Evolutionary conservation across 306 rosid species (phyloP).

Genomic region (Cicer arietinum): DNA sequence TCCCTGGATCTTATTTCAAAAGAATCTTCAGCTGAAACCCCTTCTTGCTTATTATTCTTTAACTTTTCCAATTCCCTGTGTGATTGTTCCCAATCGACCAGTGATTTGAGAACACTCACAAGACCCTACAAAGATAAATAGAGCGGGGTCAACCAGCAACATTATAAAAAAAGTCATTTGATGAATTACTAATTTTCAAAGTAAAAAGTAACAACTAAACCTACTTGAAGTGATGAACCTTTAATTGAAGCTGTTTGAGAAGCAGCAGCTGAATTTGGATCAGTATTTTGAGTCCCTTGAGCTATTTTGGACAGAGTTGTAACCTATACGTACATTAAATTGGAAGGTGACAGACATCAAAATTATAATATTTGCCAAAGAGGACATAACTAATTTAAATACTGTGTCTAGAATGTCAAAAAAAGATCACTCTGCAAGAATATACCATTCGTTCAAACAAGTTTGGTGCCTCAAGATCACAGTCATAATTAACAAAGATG

Average conservation of each 20-base stretch:
- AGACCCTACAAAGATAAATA: conserved; percentile 74
- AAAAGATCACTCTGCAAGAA: conserved; percentile 32
- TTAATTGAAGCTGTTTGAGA: conserved; percentile 81
- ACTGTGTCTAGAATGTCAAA: conserved; percentile 35
- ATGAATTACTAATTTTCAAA: conserved; percentile 40
- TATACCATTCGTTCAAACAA: conserved; percentile 97
- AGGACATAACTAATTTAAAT: conserved; percentile 21
- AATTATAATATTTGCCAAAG: conserved; percentile 37
- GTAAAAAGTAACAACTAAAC: conserved; percentile 46
- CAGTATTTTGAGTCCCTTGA: conserved; percentile 81
- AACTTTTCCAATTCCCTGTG: conserved; percentile 64
- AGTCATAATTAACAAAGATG: conserved; percentile 97
- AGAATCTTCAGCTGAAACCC: conserved; percentile 66
- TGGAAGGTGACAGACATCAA: conserved; percentile 37
- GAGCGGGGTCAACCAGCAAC: conserved; percentile 46
- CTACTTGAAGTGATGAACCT: conserved; percentile 97
- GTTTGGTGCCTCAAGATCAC: conserved; percentile 99
- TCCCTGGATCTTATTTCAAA: conserved; percentile 73
- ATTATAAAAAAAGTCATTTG: conserved; percentile 2
- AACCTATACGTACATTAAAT: conserved; percentile 63
- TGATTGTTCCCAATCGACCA: conserved; percentile 95
- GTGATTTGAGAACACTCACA: conserved; percentile 92
- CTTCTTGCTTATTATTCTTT: conserved; percentile 62
- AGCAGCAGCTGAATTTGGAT: conserved; percentile 76
- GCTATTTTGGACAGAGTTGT: conserved; percentile 88